Base-by-base conservation (phyloP, 495 filamentous ascomycete genomes). In the Lasiosphaeris hirsuta region DNA sequence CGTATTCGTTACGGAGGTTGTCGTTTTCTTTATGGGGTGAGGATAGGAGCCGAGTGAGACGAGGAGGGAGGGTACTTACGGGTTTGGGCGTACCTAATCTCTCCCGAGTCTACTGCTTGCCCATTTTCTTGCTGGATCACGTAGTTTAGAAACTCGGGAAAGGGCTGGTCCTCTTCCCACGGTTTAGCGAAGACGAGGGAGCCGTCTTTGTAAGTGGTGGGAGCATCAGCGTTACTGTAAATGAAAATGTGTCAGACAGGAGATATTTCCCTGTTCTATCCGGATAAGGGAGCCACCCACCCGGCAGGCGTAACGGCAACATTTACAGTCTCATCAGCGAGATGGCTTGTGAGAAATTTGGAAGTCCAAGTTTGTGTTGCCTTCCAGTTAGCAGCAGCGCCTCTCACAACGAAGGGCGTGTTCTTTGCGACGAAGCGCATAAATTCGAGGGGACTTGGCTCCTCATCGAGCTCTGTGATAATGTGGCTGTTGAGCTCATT, bases 221-320 rank as follows among this genome's bases (percentile, higher is more conserved):
- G 78, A 5, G 85, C 76, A 60, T 88, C 85, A 48, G 85, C 85
- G 60, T 85, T 84, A 35, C 83, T 84, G 62, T 41, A 19, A 33
- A 10, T 39, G n/a, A 14, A n/a, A 17, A 14, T 53, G 35, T 9
- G 15, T 37, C 23, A 30, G 23, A 30, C 5, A 30, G 23, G 17
- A 43, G 39, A 43, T 30, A 18, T 15, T 58, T 23, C 37, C 15
- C 5, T 11, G 8, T 9, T 40, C n/a, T 0, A 10, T 10, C 7
- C 15, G 19, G 1, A 14, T 11, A 40, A n/a, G 30, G 36, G n/a
- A 35, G 50, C 3, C 23, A 3, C 76, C 55, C 75, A 87, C 78
- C 88, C 88, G 11, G 66, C 57, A 0, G 87, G 86, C 15, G 89
- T 91, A 7, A 89, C 74, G 19, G 88, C 88, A 39, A 92, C 85